Base-by-base conservation (phyloP, 345 rosid species). In the Pugionium cornutum region DNA sequence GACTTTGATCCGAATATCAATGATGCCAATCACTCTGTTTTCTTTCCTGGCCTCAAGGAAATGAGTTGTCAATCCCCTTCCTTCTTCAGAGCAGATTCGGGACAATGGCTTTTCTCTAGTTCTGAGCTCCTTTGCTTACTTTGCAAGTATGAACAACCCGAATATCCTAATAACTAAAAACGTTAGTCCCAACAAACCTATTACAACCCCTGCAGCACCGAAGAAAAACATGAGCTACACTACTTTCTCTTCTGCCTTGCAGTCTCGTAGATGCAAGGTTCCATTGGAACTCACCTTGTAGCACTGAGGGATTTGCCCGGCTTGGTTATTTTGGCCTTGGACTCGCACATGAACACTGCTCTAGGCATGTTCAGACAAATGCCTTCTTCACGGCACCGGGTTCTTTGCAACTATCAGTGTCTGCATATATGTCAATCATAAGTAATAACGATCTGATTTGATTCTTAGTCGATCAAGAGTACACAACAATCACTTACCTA, bases 81-180 rank as follows among this genome's bases (percentile, higher is more conserved):
- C 68, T 48, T 71, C 76, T 41, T 78, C 78, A 8, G 68, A 68
- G 7, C 70, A 63, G 18, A 56, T 59, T 2, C 49, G 66, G 0
- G 76, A 71, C 1, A 80, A 3, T 0, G 79, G 75, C 48, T 36
- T 76, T 45, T 68, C 50, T 41, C 81, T 84, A 0, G 81, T 83
- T 62, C 80, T 53, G 9, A 82, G 74, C 74, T 83, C 84, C 7
- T 9, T 57, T 1, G 54, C 61, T 3, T 64, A 51, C 0, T 56
- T 34, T 41, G 49, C 29, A 0, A 39, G 7, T 6, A 18, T 52
- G 35, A 7, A 29, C 44, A 62, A 6, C 2, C 44, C 11, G 1
- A 35, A 34, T 0, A 26, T 45, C 35, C 69, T 70, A 37, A 54
- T 10, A 41, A 49, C 50, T 2, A 56, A 40, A 28, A 71, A 4